These are phyloP conservation scores for Geotrichum armillariae DNA, from an alignment of 1,139 yeast species.

Conservation along the genomic window DNA sequence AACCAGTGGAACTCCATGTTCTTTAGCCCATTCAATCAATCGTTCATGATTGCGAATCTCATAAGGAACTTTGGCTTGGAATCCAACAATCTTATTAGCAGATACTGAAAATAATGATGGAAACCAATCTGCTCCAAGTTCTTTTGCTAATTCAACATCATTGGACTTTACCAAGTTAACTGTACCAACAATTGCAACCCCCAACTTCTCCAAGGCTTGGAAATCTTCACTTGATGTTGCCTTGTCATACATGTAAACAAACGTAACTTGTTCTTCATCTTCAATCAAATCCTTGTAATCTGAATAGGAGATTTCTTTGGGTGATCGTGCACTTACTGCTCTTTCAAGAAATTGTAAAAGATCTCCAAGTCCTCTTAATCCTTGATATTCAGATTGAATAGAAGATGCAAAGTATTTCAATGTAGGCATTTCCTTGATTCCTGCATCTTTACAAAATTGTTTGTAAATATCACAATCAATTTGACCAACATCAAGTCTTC, in stretches of 20 bases:
- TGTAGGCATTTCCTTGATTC: constrained; percentile 35
- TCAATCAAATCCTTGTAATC: constrained; percentile 29
- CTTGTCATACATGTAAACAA: constrained; percentile 43
- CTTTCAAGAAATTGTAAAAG: constrained; percentile 36
- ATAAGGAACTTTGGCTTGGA: constrained; percentile 36
- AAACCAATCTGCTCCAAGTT: constrained; percentile 33
- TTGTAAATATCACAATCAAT: constrained; percentile 42
- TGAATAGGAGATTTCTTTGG: constrained; percentile 31
- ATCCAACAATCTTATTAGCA: constrained; percentile 32
- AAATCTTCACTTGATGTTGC: constrained; percentile 43
- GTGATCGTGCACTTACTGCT: constrained; percentile 33
- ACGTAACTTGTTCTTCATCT: constrained; percentile 27
- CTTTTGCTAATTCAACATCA: constrained; percentile 33
- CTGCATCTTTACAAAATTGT: constrained; percentile 38
- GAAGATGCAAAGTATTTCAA: constrained; percentile 37
- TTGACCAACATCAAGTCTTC: constrained; percentile 42
- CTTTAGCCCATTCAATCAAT: constrained; percentile 37
- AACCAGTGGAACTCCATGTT: constrained; percentile 39
- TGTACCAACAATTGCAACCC: constrained; percentile 38
- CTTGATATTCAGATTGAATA: constrained; percentile 36
- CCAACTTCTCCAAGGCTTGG: constrained; percentile 39
- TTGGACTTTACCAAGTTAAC: constrained; percentile 39
- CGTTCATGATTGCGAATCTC: constrained; percentile 38
- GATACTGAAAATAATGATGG: constrained; percentile 40
- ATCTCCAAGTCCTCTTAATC: constrained; percentile 39